Evolutionary conservation across 495 filamentous ascomycete genomes (phyloP), one percentile per base, ranked within the genome.

Genomic region (Hamigera avellanea): DNA sequence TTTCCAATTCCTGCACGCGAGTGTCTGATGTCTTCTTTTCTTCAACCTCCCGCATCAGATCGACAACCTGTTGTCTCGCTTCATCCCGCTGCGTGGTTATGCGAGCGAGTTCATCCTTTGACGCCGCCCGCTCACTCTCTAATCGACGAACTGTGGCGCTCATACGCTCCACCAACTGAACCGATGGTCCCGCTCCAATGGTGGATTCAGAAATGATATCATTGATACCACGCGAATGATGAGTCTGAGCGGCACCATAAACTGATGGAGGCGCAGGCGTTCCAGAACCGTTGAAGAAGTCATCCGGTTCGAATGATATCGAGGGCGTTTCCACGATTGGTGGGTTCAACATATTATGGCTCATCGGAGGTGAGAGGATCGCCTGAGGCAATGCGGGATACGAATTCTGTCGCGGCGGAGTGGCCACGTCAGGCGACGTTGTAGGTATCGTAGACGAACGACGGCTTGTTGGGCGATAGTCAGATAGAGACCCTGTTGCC

Each of bases 131-230:
- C 49, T 96, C 93, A 41, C 79, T 84, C 52, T 96, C 93, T 0
- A 98, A 66, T 3, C 89, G 75, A 18, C 91, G 80, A 15, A 99
- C 85, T 1, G 86, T 81, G 25, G 88, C 83, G 43, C 80, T 86
- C 89, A 99, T 95, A 30, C 93, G 81, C 57, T 96, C 91, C 4
- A 99, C 86, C 0, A 99, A 72, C 56, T 96, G 91, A 2, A 99
- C 89, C 2, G 83, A 89, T 3, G 91, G 91, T 0, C 91, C 91
- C 0, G 91, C 85, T 5, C 77, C 87, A 14, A 82, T 76, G 6
- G 91, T 93, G 2, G 84, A 91, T 13, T 84, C 85, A 10, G 83
- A 91, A 19, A 93, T 72, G 53, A 95, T 80, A 46, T 96, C 89
- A 46, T 88, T 82, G 47, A 89, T 72, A 13, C 81, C 75, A 36